phyloP scores from a whole-genome alignment of 805 yeast species.

The Pichia scutulata region DNA sequence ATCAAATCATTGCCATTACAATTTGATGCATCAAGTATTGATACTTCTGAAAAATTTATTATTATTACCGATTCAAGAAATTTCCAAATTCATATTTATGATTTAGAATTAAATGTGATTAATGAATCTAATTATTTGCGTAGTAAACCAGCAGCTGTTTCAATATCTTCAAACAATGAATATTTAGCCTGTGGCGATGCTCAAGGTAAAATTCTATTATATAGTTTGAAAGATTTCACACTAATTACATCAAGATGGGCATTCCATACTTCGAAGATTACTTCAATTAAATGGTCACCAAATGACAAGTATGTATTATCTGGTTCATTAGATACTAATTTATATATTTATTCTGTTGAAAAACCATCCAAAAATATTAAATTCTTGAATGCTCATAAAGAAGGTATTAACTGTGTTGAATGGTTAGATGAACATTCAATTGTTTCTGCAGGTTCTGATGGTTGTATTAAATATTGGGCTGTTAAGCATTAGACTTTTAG shows the following conservation, averaged over 20 bases:
- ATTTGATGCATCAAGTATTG: conserved; percentile 40
- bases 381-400: conserved; percentile 74
- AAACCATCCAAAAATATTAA: conserved; percentile 74
- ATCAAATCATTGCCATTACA: conserved; percentile 25
- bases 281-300: conserved; percentile 68
- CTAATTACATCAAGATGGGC: conserved; percentile 89
- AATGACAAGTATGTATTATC: conserved; percentile 69
- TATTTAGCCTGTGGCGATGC: conserved; percentile 79
- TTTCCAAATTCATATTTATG: conserved; percentile 34
- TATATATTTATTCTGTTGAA: conserved; percentile 71
- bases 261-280: conserved; percentile 81
- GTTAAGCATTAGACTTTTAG: conserved; percentile 19
- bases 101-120: conserved; percentile 9
- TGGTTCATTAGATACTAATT: conserved; percentile 77
- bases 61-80: conserved; percentile 43
- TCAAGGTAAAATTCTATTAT: conserved; percentile 79
- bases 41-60: conserved; percentile 34
- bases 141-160: conserved; percentile 53
- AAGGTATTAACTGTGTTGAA: conserved; percentile 67
- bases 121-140: conserved; percentile 38
- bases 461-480: conserved; percentile 70
- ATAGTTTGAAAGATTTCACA: conserved; percentile 42
- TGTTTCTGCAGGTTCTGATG: conserved; percentile 74
- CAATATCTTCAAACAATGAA: conserved; percentile 63
- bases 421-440: conserved; percentile 53